These are phyloP conservation scores for Neurospora sublineolata DNA, from an alignment of 495 filamentous ascomycete species.

Conservation along the genomic window DNA sequence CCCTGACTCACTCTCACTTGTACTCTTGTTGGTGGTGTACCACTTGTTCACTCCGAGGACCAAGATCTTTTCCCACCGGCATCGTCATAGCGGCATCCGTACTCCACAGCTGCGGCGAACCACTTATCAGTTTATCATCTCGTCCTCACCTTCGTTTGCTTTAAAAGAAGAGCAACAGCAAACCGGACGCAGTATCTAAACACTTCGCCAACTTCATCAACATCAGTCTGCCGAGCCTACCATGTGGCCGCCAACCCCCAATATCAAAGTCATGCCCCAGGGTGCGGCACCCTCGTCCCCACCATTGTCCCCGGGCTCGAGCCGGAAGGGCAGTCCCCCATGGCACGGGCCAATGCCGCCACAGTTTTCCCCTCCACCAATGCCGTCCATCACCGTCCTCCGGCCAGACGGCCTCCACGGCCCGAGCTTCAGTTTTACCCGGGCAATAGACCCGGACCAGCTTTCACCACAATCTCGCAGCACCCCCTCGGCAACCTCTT, in stretches of 20 bases:
- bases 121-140: constrained; percentile 3
- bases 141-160: neutral
- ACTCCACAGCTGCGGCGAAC: constrained; percentile 28
- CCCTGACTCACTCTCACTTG: constrained; percentile 24
- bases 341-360: constrained; percentile 18
- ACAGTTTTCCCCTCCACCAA: constrained; percentile 12
- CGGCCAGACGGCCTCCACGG: constrained; percentile 28
- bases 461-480: constrained; percentile 41
- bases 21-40: neutral
- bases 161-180: neutral
- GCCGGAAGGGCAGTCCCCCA: constrained; percentile 23
- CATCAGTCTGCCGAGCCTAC: constrained; percentile 6
- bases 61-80: constrained; percentile 10
- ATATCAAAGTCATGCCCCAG: constrained; percentile 29
- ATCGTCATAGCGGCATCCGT: constrained; percentile 4
- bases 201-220: neutral
- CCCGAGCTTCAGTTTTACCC: constrained; percentile 30
- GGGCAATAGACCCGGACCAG: constrained; percentile 30
- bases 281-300: constrained; percentile 41
- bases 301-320: constrained; percentile 34
- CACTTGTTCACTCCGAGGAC: neutral
- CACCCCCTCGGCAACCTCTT: constrained; percentile 21
- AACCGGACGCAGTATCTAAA: neutral
- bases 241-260: constrained; percentile 40
- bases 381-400: constrained; percentile 25